phyloP scores from a whole-genome alignment of 1,284 basidiomycete genomes.

The Ustilago hordei region DNA sequence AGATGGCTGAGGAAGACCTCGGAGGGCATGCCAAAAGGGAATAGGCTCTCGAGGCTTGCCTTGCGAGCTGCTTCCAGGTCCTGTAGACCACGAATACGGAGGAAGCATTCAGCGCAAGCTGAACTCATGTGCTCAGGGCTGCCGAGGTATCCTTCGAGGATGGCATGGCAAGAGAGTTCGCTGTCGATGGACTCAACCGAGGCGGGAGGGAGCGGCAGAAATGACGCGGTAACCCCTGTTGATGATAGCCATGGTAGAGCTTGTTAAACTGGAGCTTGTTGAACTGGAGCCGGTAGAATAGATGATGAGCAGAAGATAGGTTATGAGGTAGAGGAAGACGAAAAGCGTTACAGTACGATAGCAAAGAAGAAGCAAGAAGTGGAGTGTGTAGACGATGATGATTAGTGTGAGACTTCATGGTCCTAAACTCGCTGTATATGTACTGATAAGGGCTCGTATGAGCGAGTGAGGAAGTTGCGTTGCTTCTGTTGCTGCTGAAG shows the following conservation, averaged over 20 bases:
- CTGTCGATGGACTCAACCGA: background rate
- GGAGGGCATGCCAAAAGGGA: background rate
- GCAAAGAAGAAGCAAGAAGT: background rate
- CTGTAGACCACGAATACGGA: background rate
- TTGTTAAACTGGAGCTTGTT: background rate
- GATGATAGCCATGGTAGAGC: background rate
- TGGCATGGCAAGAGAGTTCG: background rate
- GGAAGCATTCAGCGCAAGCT: background rate
- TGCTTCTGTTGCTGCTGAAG: background rate
- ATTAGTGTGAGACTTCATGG: background rate
- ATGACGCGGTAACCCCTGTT: background rate
- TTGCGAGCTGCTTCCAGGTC: background rate
- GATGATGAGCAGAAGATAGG: background rate
- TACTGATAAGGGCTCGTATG: background rate
- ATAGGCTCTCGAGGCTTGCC: constrained; percentile 1
- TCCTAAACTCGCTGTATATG: background rate
- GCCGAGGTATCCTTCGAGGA: background rate
- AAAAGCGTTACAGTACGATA: background rate
- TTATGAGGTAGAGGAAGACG: background rate
- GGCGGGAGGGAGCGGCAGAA: background rate
- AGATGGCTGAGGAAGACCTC: background rate
- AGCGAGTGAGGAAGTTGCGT: background rate
- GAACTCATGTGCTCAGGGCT: background rate
- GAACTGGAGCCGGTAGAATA: background rate
- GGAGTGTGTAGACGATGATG: background rate